These are phyloP conservation scores for Sporisorium exsertum DNA, from an alignment of 1,284 basidiomycete genomes.

Conservation along the genomic window DNA sequence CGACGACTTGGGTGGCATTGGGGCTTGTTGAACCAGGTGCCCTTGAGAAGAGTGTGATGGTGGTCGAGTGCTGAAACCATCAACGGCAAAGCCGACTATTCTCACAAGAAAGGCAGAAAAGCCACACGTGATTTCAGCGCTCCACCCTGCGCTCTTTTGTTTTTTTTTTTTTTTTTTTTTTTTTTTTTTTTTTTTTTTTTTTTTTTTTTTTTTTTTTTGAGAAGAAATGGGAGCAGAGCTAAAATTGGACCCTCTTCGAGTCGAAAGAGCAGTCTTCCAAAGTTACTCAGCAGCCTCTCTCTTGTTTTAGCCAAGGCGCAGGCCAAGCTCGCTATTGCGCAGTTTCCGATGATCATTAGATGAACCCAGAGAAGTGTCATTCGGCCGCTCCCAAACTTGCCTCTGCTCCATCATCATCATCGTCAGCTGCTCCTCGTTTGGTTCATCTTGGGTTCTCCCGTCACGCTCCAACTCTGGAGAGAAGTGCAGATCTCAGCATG, in stretches of 20 bases:
- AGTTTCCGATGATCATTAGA: neutral
- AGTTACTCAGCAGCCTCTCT: neutral
- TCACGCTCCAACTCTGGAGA: constrained; percentile 2
- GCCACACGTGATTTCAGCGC: constrained; percentile 8
- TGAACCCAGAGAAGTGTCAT: neutral
- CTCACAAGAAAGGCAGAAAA: neutral
- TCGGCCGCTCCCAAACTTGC: neutral
- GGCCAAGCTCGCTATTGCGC: constrained; percentile 1
- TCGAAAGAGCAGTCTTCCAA: too few species aligned
- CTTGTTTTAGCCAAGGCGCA: constrained; percentile 3
- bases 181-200: neutral
- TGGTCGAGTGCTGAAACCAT: neutral
- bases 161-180: neutral
- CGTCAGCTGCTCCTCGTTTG: neutral
- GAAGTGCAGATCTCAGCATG: constrained; percentile 12
- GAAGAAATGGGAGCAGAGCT: neutral
- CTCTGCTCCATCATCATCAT: neutral
- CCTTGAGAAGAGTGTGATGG: neutral
- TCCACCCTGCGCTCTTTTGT: too few species aligned
- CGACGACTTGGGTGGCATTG: constrained; percentile 44
- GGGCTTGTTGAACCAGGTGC: neutral
- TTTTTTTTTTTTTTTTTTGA: neutral
- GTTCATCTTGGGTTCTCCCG: neutral
- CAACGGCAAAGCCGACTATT: neutral
- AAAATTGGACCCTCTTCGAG: neutral